These are phyloP conservation scores for Heliamphora pulchella DNA, from an alignment of 179 eudicot genomes.

Conservation along the genomic window DNA sequence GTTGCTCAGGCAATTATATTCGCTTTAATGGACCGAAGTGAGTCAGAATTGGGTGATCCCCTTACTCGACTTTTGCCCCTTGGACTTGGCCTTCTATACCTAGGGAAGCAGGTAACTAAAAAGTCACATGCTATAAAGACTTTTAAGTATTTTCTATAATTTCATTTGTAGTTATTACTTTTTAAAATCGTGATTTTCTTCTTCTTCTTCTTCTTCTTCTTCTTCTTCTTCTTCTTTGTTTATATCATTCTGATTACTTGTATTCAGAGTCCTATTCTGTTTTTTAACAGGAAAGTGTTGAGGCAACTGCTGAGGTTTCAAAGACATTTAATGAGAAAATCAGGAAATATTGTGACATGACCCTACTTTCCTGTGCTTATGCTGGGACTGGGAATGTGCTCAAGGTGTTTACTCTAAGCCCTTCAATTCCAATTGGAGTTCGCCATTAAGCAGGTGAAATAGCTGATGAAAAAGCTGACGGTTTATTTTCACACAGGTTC, in stretches of 20 bases:
- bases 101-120: conserved; percentile 79
- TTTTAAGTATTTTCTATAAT: neutral
- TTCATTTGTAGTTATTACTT: neutral
- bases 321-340: conserved; percentile 87
- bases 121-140: neutral
- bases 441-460: neutral
- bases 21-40: conserved; percentile 77
- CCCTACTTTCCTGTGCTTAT: conserved; percentile 92
- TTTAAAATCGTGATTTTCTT: too few species aligned
- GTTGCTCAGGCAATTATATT: conserved; percentile 83
- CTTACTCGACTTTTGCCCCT: conserved; percentile 74
- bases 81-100: conserved; percentile 87
- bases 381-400: conserved; percentile 98
- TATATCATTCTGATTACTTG: neutral
- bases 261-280: neutral
- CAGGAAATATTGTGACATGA: conserved; percentile 86
- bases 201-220: too few species aligned
- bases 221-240: neutral
- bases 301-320: conserved; percentile 89
- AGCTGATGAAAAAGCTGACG: conserved; percentile 1
- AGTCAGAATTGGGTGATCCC: conserved; percentile 76
- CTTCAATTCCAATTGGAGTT: conserved; percentile 10
- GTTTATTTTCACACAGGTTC: conserved; percentile 48
- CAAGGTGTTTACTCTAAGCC: conserved; percentile 42
- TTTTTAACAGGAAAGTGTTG: conserved; percentile 69